Evolutionary conservation across 2,329 filamentous ascomycete genomes (phyloP).

Genomic region (Aspergillus viridinutans): DNA sequence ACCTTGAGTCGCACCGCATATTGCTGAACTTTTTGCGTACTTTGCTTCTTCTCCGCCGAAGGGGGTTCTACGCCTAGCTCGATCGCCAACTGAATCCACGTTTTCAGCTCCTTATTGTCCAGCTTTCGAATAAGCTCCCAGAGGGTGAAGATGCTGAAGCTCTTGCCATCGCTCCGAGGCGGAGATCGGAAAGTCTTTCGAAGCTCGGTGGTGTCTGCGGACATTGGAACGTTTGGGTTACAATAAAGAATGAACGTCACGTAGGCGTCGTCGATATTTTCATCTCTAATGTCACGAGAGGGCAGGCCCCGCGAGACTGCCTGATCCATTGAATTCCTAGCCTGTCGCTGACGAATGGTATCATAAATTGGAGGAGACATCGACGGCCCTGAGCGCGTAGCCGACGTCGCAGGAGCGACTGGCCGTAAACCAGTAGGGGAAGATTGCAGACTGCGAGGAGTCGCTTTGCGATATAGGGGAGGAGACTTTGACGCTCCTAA

Average conservation of each 20-base stretch:
- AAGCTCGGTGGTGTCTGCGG: slow-evolving; percentile 65
- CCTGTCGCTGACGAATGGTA: slow-evolving; percentile 23
- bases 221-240: slow-evolving; percentile 73
- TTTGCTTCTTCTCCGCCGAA: slow-evolving; percentile 76
- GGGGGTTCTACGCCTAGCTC: slow-evolving; percentile 86
- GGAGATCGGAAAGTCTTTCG: slow-evolving; percentile 72
- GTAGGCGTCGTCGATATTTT: slow-evolving; percentile 76
- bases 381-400: slow-evolving; percentile 32
- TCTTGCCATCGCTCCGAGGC: slow-evolving; percentile 83
- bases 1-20: slow-evolving; percentile 91
- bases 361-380: slow-evolving; percentile 40
- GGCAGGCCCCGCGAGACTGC: slow-evolving; percentile 56
- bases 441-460: slow-evolving; percentile 36
- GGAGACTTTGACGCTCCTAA: slow-evolving; percentile 32
- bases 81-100: slow-evolving; percentile 83
- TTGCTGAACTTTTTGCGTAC: slow-evolving; percentile 89
- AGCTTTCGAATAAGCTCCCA: slow-evolving; percentile 76
- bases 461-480: slow-evolving; percentile 34
- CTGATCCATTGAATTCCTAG: slow-evolving; percentile 34
- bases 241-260: slow-evolving; percentile 83
- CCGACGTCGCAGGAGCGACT: slow-evolving; percentile 21
- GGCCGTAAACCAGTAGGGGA: slow-evolving; percentile 34
- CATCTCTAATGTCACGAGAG: slow-evolving; percentile 61
- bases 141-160: slow-evolving; percentile 71
- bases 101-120: slow-evolving; percentile 80